Base-by-base conservation (phyloP, 2,329 filamentous ascomycete species). In the Colletotrichum limetticola region DNA sequence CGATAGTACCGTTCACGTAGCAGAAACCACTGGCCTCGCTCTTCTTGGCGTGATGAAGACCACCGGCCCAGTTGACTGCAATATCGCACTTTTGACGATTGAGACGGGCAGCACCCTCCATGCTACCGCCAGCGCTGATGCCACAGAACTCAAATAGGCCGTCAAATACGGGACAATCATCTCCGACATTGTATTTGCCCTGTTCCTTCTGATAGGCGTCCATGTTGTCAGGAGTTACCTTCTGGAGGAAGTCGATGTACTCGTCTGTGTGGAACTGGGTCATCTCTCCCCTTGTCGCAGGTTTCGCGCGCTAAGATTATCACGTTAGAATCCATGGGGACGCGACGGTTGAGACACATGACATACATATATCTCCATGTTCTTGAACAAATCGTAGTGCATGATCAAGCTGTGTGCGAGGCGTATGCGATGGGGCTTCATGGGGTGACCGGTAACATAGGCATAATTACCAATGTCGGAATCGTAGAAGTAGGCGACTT, bases 141-240 rank as follows among this genome's bases (percentile, higher is more conserved):
- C 95, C 95, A 77, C 97, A 97, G 82, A 98, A 99, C 79, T 97
- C 94, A 81, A 95, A 98, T n/a, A 99, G 91, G 3, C 97, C 97
- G 79, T 98, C 96, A 78, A 99, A 99, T 24, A 99, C 95, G 1
- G 97, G 97, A 78, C 97, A 99, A 82, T 99, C 97, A 78, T 98
- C 97, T 49, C 96, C 94, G 71, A 98, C 95, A 72, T 98, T 98
- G 87, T 97, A 98, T 75, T 95, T 95, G 53, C 90, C 93, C 82
- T 98, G 95, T 82, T 99, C 97, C 78, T 95, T 94, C 77, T 92
- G 90, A 80, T 95, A 98, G 76, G 90, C 90, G 78, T 99, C 97
- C 94, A 98, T 98, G 81, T 99, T 99, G 85, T 99, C 97, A 1
- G 97, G 97, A 0, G 97, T 98, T 68, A 99, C 97, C 78, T 97